phyloP scores from a whole-genome alignment of 768 basidiomycete species.

The Kwoniella bestiolae region DNA sequence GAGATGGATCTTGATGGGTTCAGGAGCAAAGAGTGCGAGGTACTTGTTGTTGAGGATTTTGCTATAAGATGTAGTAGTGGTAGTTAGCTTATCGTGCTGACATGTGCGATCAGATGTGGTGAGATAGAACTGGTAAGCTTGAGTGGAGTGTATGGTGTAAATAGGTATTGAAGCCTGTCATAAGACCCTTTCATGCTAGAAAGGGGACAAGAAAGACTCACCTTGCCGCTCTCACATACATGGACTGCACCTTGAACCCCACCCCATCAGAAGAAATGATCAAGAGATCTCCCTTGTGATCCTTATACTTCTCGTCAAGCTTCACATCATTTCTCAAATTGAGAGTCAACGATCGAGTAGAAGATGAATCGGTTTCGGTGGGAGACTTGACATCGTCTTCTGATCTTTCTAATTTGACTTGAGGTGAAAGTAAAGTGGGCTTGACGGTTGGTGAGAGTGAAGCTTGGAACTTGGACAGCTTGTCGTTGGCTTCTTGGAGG shows the following conservation, averaged over 20 bases:
- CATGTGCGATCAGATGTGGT: too few relatives aligned
- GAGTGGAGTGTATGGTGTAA: too few relatives aligned
- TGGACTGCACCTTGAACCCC: slow-evolving; percentile 7
- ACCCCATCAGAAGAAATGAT: slow-evolving; percentile 15
- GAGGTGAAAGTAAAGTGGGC: too few relatives aligned
- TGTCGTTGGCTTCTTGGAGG: neutral
- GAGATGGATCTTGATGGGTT: neutral
- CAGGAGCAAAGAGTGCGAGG: neutral
- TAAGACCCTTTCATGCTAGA: too few relatives aligned
- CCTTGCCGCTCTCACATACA: slow-evolving; percentile 11
- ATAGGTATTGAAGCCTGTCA: too few relatives aligned
- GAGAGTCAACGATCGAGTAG: neutral
- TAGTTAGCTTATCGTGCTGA: too few relatives aligned
- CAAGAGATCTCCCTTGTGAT: slow-evolving; percentile 8
- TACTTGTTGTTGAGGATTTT: neutral
- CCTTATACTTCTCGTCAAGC: slow-evolving; percentile 12
- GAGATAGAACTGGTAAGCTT: too few relatives aligned
- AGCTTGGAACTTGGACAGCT: neutral
- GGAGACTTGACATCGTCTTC: neutral
- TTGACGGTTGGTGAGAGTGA: neutral
- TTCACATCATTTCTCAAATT: neutral
- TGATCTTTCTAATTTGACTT: neutral
- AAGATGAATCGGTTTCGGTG: neutral
- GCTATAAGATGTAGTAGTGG: too few relatives aligned
- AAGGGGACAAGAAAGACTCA: too few relatives aligned